Conservation (phyloP, 495 filamentous ascomycete species). For the Trichoderma gamsii region DNA sequence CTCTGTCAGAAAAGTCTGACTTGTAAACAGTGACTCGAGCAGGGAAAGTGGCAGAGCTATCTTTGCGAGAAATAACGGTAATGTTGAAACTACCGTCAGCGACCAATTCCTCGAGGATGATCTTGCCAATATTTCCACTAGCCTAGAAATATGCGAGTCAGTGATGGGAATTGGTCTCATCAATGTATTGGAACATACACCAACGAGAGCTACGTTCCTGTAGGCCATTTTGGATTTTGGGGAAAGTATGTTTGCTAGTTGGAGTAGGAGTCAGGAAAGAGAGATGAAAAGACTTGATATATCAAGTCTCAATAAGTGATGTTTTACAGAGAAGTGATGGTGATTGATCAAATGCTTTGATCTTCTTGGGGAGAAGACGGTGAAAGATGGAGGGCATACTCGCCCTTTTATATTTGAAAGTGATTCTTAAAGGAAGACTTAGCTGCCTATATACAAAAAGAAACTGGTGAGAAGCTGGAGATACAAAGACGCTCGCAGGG, state of each 20-base stretch:
- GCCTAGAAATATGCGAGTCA: slow-evolving; percentile 30
- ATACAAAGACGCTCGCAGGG: no score
- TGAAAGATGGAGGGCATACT: background rate
- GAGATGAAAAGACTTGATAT: background rate
- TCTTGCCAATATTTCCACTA: slow-evolving; percentile 47
- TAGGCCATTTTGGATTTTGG: slow-evolving; percentile 37
- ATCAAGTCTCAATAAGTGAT: background rate
- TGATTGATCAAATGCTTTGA: background rate
- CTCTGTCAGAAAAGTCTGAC: slow-evolving; percentile 40
- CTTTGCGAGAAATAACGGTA: slow-evolving; percentile 46
- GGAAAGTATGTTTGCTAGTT: no score
- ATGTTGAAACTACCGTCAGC: slow-evolving; percentile 45
- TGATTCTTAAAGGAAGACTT: no score
- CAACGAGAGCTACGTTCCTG: slow-evolving; percentile 42
- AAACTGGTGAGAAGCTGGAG: no score
- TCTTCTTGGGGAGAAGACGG: background rate
- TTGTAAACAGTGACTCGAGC: slow-evolving; percentile 34
- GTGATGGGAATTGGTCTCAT: background rate
- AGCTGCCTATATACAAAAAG: no score
- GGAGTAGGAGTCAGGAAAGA: no score
- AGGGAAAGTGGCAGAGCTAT: slow-evolving; percentile 31
- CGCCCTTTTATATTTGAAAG: background rate
- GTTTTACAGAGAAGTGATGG: background rate
- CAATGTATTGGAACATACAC: slow-evolving; percentile 30
- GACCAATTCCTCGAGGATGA: slow-evolving; percentile 46